A percentile compares a stretch with the other conserved stretches of the same genome.
phyloP scores from a whole-genome alignment of 2,329 filamentous ascomycete genomes.

The Arthroderma sp. region DNA sequence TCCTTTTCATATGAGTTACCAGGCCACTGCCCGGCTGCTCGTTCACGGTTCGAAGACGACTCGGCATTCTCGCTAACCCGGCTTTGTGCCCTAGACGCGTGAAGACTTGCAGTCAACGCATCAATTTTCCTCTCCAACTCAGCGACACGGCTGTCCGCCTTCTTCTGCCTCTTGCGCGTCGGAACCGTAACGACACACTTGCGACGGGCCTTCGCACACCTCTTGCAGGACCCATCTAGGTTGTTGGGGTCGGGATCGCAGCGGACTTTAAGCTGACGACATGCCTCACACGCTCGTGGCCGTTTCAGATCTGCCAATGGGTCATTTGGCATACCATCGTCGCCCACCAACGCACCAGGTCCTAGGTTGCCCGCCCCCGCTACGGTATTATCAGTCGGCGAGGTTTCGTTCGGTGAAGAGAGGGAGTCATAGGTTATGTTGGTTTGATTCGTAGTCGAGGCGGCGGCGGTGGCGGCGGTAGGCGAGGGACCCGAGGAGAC shows the following conservation, averaged over 20 bases:
- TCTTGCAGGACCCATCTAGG: constrained; percentile 52
- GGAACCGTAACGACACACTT: constrained; percentile 65
- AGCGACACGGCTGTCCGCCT: constrained; percentile 76
- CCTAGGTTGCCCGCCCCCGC: too few relatives aligned
- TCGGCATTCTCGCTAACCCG: neutral
- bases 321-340: constrained; percentile 9
- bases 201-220: constrained; percentile 69
- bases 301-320: constrained; percentile 45
- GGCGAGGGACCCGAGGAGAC: too few relatives aligned
- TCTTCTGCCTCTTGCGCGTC: constrained; percentile 71
- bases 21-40: neutral
- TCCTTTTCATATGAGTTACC: neutral
- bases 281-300: constrained; percentile 60
- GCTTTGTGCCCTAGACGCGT: constrained; percentile 35
- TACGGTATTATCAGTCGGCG: too few relatives aligned
- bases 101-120: constrained; percentile 66
- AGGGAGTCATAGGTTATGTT: too few relatives aligned
- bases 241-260: constrained; percentile 62
- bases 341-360: neutral
- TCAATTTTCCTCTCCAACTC: constrained; percentile 91
- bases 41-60: neutral
- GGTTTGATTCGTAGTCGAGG: too few relatives aligned
- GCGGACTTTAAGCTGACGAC: constrained; percentile 64
- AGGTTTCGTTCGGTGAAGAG: too few relatives aligned
- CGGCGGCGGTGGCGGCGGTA: too few relatives aligned